Conservation (phyloP, 352 stramenopile genomes). For the Pythium dissimile region DNA sequence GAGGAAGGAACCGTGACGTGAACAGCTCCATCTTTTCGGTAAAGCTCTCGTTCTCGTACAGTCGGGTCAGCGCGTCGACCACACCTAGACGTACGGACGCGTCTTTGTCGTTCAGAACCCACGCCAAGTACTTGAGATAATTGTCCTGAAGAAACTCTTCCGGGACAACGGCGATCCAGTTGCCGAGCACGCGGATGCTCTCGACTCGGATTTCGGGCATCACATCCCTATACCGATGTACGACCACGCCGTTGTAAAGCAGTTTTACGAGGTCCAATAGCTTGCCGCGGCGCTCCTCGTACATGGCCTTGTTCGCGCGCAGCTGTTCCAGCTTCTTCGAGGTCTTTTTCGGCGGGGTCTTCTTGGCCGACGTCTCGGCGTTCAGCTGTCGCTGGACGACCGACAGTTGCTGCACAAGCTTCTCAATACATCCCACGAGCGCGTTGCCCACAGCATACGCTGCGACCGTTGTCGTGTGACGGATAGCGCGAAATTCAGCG, state of each 20-base stretch:
- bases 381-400: constrained; percentile 73
- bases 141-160: constrained; percentile 92
- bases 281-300: constrained; percentile 53
- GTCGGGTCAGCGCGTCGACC: constrained; percentile 69
- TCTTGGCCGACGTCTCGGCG: constrained; percentile 30
- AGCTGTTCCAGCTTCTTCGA: constrained; percentile 59
- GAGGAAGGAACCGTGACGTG: constrained; percentile 69
- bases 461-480: constrained; percentile 74
- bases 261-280: constrained; percentile 58
- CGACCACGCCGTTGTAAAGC: constrained; percentile 73
- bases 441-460: constrained; percentile 62
- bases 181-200: constrained; percentile 76
- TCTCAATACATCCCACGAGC: constrained; percentile 49
- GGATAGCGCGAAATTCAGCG: constrained; percentile 77
- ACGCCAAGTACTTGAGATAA: constrained; percentile 96
- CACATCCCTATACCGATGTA: constrained; percentile 90
- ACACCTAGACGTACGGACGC: constrained; percentile 77
- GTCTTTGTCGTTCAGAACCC: constrained; percentile 92
- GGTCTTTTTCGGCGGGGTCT: constrained; percentile 7
- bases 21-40: constrained; percentile 73
- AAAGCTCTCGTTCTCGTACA: constrained; percentile 81
- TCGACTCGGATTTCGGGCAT: constrained; percentile 88
- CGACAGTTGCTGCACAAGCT: constrained; percentile 56
- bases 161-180: constrained; percentile 83
- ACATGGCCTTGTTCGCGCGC: constrained; percentile 65